A percentile compares a stretch with the other conserved stretches of the same genome.
Evolutionary conservation across 1,139 yeast species (phyloP).

Genomic region (Blastobotrys malaysiensis): DNA sequence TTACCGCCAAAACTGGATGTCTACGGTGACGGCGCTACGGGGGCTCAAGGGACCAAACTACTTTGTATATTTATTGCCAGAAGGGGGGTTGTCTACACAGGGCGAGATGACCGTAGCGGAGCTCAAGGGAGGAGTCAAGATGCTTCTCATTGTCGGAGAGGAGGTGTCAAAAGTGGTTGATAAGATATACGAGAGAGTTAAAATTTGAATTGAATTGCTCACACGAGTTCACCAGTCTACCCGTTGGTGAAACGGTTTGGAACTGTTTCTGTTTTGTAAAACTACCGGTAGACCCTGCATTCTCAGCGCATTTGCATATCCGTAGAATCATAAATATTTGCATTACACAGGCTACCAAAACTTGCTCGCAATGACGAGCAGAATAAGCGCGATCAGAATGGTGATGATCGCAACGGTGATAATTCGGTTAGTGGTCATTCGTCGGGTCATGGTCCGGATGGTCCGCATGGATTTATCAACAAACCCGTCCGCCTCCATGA

Average conservation of each 20-base stretch:
- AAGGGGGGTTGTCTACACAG: constrained; percentile 18
- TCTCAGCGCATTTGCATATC: too few species aligned
- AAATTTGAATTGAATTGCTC: not conserved
- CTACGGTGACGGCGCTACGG: constrained; percentile 22
- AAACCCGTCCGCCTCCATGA: constrained; percentile 86
- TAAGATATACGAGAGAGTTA: constrained; percentile 16
- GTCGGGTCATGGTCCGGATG: constrained; percentile 81
- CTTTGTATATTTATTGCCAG: constrained; percentile 21
- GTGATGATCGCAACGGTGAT: constrained; percentile 95
- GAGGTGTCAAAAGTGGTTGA: constrained; percentile 21
- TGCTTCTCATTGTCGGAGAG: constrained; percentile 25
- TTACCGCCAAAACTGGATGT: constrained; percentile 26
- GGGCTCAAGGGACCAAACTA: constrained; percentile 29
- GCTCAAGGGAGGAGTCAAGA: constrained; percentile 21
- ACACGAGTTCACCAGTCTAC: too few species aligned
- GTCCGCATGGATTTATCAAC: constrained; percentile 89
- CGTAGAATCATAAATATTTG: not conserved
- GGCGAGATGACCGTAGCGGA: constrained; percentile 25
- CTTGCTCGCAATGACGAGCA: constrained; percentile 82
- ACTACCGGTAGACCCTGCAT: too few species aligned
- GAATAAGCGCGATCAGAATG: constrained; percentile 73
- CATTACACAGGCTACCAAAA: constrained; percentile 62
- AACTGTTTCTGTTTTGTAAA: too few species aligned
- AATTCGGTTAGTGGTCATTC: constrained; percentile 91
- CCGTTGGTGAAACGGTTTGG: too few species aligned